Base-by-base conservation (phyloP, 1,284 basidiomycete species). In the Irpex rosettiformis region DNA sequence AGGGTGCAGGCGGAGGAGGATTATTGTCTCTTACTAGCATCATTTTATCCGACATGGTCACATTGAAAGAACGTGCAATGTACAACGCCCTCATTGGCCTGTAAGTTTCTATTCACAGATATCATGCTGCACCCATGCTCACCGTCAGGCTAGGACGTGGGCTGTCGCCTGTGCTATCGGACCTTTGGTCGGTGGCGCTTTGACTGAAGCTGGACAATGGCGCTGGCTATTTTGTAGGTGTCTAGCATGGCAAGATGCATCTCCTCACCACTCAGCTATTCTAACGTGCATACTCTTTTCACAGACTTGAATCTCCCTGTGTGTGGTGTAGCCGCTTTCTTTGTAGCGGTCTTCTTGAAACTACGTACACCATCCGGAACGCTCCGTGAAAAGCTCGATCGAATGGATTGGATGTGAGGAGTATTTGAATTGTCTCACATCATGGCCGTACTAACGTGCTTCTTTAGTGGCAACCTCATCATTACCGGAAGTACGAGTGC, bases 1-100 rank as follows among this genome's bases (percentile, higher is more conserved):
- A 82, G 60, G 79, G 81, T 11, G 65, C 81, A 48, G 81, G 81
- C 8, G 77, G 77, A 6, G 80, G 81, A 6, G 76, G 74, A 2
- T 76, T 82, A 51, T 61, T 75, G 4, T 63, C 74, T 0, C 63
- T 79, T 2, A 67, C 72, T 18, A 67, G 73, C 29, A 80, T 83
- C 56, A 70, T 80, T 43, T 62, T 79, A 4, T 69, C 75, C 7
- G 81, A 83, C 64, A 67, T 83, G 5, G 77, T 80, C 16, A 70
- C 79, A 1, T 67, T 80, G 16, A 58, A 67, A 11, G 70, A 79
- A 58, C 69, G 77, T 54, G 79, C 77, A 40, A 61, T 64, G 8
- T 76, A 68, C 63, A 69, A 63, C 48, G 74, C 70, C 18, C 58
- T 73, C 21, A 62, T 74, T 45, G 75, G 61, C 51, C 61, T 65